Evolutionary conservation across 306 rosid genomes (phyloP).

Genomic region (Carpinus viminea): DNA sequence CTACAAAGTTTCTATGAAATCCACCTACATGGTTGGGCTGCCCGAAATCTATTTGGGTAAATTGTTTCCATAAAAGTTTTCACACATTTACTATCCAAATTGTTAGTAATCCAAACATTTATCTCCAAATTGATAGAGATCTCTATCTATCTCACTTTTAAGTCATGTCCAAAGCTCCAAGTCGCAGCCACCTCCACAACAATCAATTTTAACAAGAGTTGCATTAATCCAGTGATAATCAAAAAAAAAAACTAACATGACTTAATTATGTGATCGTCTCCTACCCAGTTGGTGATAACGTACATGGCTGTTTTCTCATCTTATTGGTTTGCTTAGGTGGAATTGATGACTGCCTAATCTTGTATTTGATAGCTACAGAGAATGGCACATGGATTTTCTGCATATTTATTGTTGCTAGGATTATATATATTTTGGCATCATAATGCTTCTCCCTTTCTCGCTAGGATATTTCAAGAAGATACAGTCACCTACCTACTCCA

Average conservation of each 20-base stretch:
- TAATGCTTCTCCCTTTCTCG: not conserved
- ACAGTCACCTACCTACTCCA: constrained; percentile 51
- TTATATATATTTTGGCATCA: too few relatives aligned
- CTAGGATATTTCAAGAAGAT: constrained; percentile 14
- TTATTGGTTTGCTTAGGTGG: not conserved
- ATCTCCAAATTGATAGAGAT: too few relatives aligned
- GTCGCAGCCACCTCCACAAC: constrained; percentile 26
- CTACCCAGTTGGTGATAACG: not conserved
- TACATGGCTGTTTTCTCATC: constrained; percentile 18
- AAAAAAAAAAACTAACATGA: constrained; percentile 26
- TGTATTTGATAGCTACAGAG: not conserved
- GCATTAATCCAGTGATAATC: not conserved
- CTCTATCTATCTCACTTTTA: too few relatives aligned
- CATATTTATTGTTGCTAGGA: not conserved
- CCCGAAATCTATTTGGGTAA: too few relatives aligned
- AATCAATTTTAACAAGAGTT: not conserved
- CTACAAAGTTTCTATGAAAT: too few relatives aligned
- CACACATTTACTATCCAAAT: too few relatives aligned
- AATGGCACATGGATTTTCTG: constrained; percentile 3
- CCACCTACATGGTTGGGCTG: too few relatives aligned
- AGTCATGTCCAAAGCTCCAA: too few relatives aligned
- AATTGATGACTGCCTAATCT: not conserved
- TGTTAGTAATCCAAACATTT: too few relatives aligned
- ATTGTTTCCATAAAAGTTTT: too few relatives aligned
- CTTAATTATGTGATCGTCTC: not conserved